Percentiles rank a stretch among this genome's conserved stretches.
Conservation (phyloP, 345 rosid genomes). For the Lenwebbia sp. region DNA sequence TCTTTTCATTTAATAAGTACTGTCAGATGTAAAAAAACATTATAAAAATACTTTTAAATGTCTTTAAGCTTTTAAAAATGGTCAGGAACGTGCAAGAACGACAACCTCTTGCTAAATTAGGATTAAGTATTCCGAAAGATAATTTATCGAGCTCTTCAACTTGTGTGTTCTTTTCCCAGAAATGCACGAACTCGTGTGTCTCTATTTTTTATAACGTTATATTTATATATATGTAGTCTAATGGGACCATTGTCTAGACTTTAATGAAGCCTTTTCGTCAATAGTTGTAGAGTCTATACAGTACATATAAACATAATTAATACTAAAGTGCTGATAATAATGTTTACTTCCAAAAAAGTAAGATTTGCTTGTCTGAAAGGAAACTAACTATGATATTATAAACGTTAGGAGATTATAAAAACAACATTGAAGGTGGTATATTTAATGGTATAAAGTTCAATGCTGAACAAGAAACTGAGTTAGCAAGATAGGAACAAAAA, state of each 20-base stretch:
- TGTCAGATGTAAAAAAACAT: not conserved
- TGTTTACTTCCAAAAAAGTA: not conserved
- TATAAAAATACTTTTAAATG: not conserved
- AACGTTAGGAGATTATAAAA: not conserved
- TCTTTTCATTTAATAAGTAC: not conserved
- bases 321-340: not conserved
- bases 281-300: not conserved
- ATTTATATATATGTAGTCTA: not conserved
- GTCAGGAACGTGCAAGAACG: not conserved
- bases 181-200: not conserved
- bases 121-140: not conserved
- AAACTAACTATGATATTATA: not conserved
- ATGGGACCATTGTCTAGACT: not conserved
- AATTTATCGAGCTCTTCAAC: not conserved
- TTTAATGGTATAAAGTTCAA: not conserved
- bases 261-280: not conserved
- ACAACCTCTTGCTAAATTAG: not conserved
- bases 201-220: not conserved
- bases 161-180: not conserved
- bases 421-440: not conserved
- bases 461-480: not conserved
- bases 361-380: not conserved
- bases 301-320: not conserved
- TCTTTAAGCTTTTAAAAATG: not conserved
- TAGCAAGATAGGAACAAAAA: not conserved